Evolutionary conservation across 2,329 filamentous ascomycete genomes (phyloP), one percentile per base, ranked within the genome.

Genomic region (Exophiala spinifera): DNA sequence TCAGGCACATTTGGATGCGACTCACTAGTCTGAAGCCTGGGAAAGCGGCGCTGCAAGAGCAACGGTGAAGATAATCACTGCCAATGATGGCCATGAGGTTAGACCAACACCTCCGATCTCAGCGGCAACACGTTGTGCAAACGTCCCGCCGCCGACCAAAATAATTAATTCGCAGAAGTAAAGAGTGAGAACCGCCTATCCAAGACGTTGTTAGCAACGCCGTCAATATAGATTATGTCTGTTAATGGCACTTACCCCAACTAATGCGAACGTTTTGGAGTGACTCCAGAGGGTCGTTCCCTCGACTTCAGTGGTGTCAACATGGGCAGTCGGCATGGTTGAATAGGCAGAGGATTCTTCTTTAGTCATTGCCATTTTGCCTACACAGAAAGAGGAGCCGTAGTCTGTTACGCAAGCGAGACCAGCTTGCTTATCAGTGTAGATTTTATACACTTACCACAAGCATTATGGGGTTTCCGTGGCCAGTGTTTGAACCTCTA

Each of bases 21-120:
- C 57, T 55, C 47, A 60, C 43, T 58, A 60, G 20, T 60, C 57
- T 7, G 57, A 44, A 34, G 51, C 57, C 48, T 60, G 57, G 37
- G 46, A 50, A 39, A 54, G 45, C 11, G 39, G 34, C 49, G 51
- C 45, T 4, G 37, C 46, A 21, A 55, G 52, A 8, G 47, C 52
- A 21, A 51, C 52, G 10, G 55, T 57, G 36, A 52, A 39, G 19
- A 60, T 54, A 13, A 57, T 52, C 31, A 57, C 49, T 13, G 48
- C 50, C 43, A 55, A 42, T 37, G 53, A 53, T 46, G 55, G 47
- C 57, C 57, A 60, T 31, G 55, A 48, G 28, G 47, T 47, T 13
- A 57, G 20, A 7, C 34, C 37, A 8, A 44, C 17, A 14, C 57
- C 57, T 14, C 57, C 57, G 23, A 60, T 55, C n/a, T 48, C 50